A percentile compares a stretch with the other conserved stretches of the same genome.
Evolutionary conservation across 306 rosid species (phyloP).

Genomic region (Dryas alaskensis): DNA sequence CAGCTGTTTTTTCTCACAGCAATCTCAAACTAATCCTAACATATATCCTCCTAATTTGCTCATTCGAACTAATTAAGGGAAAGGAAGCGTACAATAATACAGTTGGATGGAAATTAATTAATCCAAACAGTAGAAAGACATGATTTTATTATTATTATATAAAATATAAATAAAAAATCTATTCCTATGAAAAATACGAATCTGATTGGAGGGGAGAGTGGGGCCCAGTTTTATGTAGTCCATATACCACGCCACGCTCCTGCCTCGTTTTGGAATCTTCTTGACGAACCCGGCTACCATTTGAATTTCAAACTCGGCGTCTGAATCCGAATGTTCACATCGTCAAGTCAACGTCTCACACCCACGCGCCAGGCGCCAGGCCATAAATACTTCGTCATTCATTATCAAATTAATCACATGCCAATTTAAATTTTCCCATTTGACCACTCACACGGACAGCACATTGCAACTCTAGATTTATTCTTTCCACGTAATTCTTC

Average conservation of each 20-base stretch:
- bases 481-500: too few relatives aligned
- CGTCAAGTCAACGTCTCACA: neutral
- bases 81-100: neutral
- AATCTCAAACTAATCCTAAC: too few relatives aligned
- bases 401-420: constrained; percentile 2
- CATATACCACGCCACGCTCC: constrained; percentile 2
- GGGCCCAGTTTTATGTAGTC: neutral
- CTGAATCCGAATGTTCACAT: neutral
- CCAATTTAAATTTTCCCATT: neutral
- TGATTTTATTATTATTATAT: too few relatives aligned
- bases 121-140: too few relatives aligned
- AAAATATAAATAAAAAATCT: neutral
- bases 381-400: neutral
- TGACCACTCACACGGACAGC: too few relatives aligned
- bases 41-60: too few relatives aligned
- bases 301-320: constrained; percentile 58
- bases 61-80: too few relatives aligned
- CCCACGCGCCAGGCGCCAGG: neutral
- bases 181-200: neutral
- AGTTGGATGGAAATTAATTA: neutral
- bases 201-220: neutral
- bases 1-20: too few relatives aligned
- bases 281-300: constrained; percentile 10
- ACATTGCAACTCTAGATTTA: too few relatives aligned
- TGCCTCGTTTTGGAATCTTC: constrained; percentile 47